Percentiles rank a stretch among this genome's conserved stretches.
Evolutionary conservation across 1,284 basidiomycete species (phyloP).

Genomic region (Baeospora myosura): DNA sequence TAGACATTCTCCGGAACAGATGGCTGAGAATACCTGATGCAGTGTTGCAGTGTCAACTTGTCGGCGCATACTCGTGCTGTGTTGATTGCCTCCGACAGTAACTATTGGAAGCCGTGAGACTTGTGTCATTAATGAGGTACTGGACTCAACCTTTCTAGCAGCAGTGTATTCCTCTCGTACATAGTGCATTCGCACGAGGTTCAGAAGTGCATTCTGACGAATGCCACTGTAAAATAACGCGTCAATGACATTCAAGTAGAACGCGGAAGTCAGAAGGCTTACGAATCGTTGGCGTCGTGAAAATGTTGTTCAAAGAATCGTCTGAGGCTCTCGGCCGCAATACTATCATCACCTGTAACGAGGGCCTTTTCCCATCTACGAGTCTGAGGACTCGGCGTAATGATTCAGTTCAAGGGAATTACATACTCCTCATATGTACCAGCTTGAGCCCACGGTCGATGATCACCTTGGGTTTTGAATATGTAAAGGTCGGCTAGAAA

Average conservation of each 20-base stretch:
- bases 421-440: conserved; percentile 56
- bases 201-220: conserved; percentile 70
- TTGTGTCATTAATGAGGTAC: conserved; percentile 1
- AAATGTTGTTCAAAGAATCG: conserved; percentile 79
- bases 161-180: conserved; percentile 57
- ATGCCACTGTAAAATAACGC: conserved; percentile 44
- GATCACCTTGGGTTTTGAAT: conserved; percentile 60
- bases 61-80: conserved; percentile 67
- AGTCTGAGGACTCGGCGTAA: conserved; percentile 3
- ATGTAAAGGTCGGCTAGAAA: conserved; percentile 44
- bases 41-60: conserved; percentile 65
- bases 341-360: conserved; percentile 57
- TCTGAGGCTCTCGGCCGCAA: conserved; percentile 62
- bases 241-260: neutral
- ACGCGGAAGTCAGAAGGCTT: conserved; percentile 20
- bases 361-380: conserved; percentile 60
- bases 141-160: conserved; percentile 49
- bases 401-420: neutral
- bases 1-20: conserved; percentile 11
- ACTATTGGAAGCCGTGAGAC: conserved; percentile 29
- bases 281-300: conserved; percentile 73
- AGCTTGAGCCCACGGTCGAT: conserved; percentile 54
- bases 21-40: conserved; percentile 49
- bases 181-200: conserved; percentile 73
- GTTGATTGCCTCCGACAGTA: conserved; percentile 66